Percentiles rank a stretch among this genome's conserved stretches.
Conservation (phyloP, 176 grass and related monocot genomes). For the Poa pratensis region DNA sequence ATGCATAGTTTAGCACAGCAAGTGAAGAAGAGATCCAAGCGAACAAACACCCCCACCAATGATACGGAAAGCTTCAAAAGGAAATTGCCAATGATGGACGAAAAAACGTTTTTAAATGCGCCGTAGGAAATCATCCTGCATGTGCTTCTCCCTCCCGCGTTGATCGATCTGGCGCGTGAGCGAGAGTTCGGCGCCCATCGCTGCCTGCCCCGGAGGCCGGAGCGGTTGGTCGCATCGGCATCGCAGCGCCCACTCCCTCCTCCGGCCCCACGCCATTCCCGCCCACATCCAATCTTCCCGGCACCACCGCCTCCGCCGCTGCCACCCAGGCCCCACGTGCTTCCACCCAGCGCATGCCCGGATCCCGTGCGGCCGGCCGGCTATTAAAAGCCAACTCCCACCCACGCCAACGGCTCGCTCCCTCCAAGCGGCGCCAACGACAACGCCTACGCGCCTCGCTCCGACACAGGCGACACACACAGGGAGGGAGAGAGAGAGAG, state of each 20-base stretch:
- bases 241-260: neutral
- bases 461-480: neutral
- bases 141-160: slow-evolving; percentile 35
- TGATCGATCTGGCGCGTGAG: neutral
- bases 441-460: neutral
- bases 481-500: neutral
- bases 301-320: neutral
- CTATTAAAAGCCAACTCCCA: slow-evolving; percentile 46
- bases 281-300: slow-evolving; percentile 44
- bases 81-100: too few species aligned
- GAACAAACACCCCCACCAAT: too few species aligned
- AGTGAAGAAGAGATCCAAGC: too few species aligned
- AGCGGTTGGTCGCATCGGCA: slow-evolving; percentile 39
- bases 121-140: slow-evolving; percentile 10
- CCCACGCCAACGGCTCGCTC: slow-evolving; percentile 5
- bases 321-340: slow-evolving; percentile 31
- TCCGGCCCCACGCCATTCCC: slow-evolving; percentile 4
- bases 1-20: too few species aligned
- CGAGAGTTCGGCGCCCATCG: neutral
- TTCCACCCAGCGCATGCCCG: neutral
- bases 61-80: too few species aligned
- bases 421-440: slow-evolving; percentile 5
- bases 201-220: neutral
- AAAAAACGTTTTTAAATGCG: neutral
- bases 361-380: slow-evolving; percentile 44